Percentiles rank a stretch among this genome's conserved stretches.
These are phyloP conservation scores for Allomyces macrogynus DNA, from an alignment of 192 early-diverging fungal genomes.

Conservation along the genomic window DNA sequence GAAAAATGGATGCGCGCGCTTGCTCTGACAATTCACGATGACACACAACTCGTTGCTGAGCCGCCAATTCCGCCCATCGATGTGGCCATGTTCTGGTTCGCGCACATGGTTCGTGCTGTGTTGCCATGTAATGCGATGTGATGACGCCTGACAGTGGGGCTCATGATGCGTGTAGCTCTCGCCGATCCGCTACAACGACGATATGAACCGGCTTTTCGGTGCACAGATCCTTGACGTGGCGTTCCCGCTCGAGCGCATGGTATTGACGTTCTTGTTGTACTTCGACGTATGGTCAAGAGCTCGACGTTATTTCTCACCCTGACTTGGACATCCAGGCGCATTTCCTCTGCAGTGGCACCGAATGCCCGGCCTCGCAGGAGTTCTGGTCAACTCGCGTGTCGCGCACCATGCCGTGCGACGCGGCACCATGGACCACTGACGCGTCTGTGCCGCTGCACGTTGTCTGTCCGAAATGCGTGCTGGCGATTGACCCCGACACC, in stretches of 20 bases:
- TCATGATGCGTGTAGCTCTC: slow-evolving; percentile 23
- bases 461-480: too few relatives aligned
- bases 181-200: slow-evolving; percentile 35
- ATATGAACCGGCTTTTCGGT: slow-evolving; percentile 25
- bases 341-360: slow-evolving; percentile 15
- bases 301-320: slow-evolving; percentile 13
- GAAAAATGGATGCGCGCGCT: too few relatives aligned
- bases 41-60: too few relatives aligned
- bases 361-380: slow-evolving; percentile 8
- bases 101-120: too few relatives aligned
- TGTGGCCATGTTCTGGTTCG: too few relatives aligned
- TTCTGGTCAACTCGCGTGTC: slow-evolving; percentile 13
- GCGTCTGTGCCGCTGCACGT: not conserved
- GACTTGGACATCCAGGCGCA: slow-evolving; percentile 13
- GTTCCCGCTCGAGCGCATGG: slow-evolving; percentile 26
- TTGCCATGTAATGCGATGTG: too few relatives aligned
- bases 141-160: too few relatives aligned
- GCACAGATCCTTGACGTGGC: slow-evolving; percentile 13
- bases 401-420: slow-evolving; percentile 12
- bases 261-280: slow-evolving; percentile 1
- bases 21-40: too few relatives aligned
- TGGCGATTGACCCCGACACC: too few relatives aligned
- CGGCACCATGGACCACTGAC: slow-evolving; percentile 7
- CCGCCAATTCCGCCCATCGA: too few relatives aligned
- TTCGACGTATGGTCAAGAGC: slow-evolving; percentile 11